These are phyloP conservation scores for Debaryomyces sp. DNA, from an alignment of 1,139 yeast species.

Conservation along the genomic window DNA sequence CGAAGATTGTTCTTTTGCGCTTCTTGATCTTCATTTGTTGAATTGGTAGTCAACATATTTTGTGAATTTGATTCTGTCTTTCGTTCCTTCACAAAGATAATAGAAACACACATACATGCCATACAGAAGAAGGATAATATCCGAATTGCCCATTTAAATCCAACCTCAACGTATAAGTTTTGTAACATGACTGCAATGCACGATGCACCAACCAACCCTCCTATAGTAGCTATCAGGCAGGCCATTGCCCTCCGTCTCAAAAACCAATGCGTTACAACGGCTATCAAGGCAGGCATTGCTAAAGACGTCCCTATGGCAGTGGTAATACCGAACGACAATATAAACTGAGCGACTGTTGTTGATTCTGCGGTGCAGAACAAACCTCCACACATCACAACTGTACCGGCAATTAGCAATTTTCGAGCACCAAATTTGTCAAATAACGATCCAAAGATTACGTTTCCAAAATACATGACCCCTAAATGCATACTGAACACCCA, in stretches of 20 bases:
- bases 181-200: constrained; percentile 59
- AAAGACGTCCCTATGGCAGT: constrained; percentile 62
- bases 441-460: constrained; percentile 62
- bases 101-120: constrained; percentile 41
- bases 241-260: constrained; percentile 57
- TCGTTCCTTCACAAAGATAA: constrained; percentile 49
- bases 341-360: constrained; percentile 56
- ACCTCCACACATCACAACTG: constrained; percentile 48
- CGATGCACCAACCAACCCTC: constrained; percentile 67
- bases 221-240: constrained; percentile 58
- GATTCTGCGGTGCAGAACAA: constrained; percentile 57
- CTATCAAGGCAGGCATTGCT: constrained; percentile 60
- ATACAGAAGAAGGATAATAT: constrained; percentile 53
- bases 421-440: constrained; percentile 60
- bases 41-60: neutral
- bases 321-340: constrained; percentile 57
- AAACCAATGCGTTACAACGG: constrained; percentile 66
- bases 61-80: constrained; percentile 10
- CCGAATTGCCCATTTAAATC: constrained; percentile 66
- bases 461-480: constrained; percentile 59
- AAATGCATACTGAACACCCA: constrained; percentile 67
- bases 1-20: neutral
- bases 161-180: constrained; percentile 45
- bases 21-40: no score
- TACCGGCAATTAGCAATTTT: constrained; percentile 48